Base-by-base conservation (phyloP, 768 basidiomycete species). In the Hericium rajendrae region DNA sequence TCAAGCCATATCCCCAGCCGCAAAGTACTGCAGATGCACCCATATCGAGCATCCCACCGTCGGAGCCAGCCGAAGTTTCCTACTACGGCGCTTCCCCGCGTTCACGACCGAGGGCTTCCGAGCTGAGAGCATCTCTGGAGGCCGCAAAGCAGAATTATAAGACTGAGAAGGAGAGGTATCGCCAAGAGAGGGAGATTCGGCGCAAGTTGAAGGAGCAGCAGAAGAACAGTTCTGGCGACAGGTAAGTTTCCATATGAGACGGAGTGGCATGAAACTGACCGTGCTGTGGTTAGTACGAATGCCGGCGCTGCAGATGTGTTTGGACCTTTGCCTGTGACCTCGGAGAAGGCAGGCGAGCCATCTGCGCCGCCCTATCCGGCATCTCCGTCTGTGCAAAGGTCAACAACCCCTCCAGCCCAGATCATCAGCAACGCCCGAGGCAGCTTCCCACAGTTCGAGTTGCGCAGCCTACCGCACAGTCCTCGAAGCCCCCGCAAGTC, bases 141-240 rank as follows among this genome's bases (percentile, higher is more conserved):
- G 78, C 72, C 18, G 86, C 88, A 0, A 91, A 88, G 62, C 74
- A 73, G 26, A 70, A 71, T 22, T 91, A 91, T 68, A 86, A 81
- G 69, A 75, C 74, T 1, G 79, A 83, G 69, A 91, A 91, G 65
- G 86, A 87, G 63, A 74, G 73, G 22, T 88, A 88, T 63, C 78
- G 86, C 28, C 71, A 71, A 61, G 80, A 83, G 54, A 77, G 81
- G 54, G 80, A 82, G 51, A 71, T 72, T 24, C 78, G 66, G 53
- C 66, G 64, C 13, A 59, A 54, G 38, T 43, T 48, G 54, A 57
- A 51, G 46, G 53, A 15, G 37, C 18, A 38, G 11, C 16, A 15
- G 12, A 52, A 37, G 38, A 53, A 62, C 9, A 32, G 48, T 6
- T 41, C 38, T 8, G 38, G 9, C 18, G 38, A 53, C 24, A 62